Evolutionary conservation across 371 early-diverging fungal genomes (phyloP).

Genomic region (Circinella minor): DNA sequence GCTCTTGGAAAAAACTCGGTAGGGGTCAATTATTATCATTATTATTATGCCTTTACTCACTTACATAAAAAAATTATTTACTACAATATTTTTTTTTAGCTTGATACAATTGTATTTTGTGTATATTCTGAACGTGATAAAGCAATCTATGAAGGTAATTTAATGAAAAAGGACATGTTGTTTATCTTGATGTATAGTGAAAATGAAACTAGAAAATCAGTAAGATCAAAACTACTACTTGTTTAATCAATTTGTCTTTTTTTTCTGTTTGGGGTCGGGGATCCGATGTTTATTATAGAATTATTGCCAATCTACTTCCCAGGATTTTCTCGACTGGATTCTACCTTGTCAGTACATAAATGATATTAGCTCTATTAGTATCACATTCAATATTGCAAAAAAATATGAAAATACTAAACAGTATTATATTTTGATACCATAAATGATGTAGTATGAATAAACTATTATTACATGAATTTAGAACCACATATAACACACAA

Average conservation of each 20-base stretch:
- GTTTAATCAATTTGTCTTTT: neutral
- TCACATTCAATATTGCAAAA: no score
- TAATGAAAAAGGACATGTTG: no score
- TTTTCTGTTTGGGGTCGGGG: neutral
- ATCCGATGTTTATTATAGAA: slow-evolving; percentile 14
- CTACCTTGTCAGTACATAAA: neutral
- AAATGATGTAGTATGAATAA: no score
- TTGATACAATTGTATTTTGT: slow-evolving; percentile 79
- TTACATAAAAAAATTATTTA: no score
- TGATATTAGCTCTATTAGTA: neutral
- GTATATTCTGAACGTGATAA: slow-evolving; percentile 61
- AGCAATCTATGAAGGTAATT: slow-evolving; percentile 39
- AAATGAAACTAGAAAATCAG: no score
- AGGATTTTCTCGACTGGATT: slow-evolving; percentile 14
- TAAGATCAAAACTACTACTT: neutral
- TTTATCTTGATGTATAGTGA: no score
- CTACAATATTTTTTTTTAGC: slow-evolving; percentile 15
- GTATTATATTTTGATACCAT: no score
- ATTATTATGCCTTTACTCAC: no score
- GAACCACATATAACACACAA: no score
- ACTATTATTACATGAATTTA: no score
- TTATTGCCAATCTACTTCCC: slow-evolving; percentile 51
- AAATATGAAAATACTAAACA: no score
- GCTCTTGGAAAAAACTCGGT: slow-evolving; percentile 27
- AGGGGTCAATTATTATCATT: neutral